A percentile compares a stretch with the other conserved stretches of the same genome.
phyloP scores from a whole-genome alignment of 1,139 yeast genomes.

The Scheffersomyces quercinus region DNA sequence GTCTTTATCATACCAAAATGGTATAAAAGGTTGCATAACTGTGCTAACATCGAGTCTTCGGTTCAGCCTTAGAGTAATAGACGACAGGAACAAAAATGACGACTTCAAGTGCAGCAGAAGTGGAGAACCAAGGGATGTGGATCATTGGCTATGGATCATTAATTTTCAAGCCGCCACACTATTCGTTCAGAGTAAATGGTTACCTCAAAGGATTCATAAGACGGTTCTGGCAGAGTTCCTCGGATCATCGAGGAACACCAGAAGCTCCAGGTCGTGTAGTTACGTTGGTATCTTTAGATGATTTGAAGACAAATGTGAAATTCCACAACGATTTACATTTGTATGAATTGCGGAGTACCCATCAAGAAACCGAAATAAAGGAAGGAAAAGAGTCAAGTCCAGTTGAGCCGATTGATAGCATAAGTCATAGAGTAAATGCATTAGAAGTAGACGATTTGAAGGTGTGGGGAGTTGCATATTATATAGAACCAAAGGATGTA shows the following conservation, averaged over 20 bases:
- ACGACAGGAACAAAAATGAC: too few relatives aligned
- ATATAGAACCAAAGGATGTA: conserved; percentile 68
- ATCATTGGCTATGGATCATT: conserved; percentile 90
- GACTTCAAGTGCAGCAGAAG: too few relatives aligned
- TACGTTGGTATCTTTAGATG: conserved; percentile 64
- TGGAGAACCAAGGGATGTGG: conserved; percentile 54
- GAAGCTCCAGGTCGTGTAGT: conserved; percentile 85
- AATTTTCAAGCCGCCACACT: conserved; percentile 82
- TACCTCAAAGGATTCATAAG: conserved; percentile 73
- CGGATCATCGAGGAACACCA: conserved; percentile 90
- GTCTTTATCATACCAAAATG: too few relatives aligned
- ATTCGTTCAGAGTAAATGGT: conserved; percentile 65
- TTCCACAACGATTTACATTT: conserved; percentile 48
- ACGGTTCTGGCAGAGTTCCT: conserved; percentile 88
- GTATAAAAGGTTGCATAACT: too few relatives aligned
- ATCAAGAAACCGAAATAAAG: conserved; percentile 12
- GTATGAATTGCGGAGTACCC: conserved; percentile 32
- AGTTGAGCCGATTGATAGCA: conserved; percentile 5
- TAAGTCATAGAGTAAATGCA: conserved; percentile 14
- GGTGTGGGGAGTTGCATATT: conserved; percentile 84
- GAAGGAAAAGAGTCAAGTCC: conserved; percentile 1
- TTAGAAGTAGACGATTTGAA: conserved; percentile 47
- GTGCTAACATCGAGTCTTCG: too few relatives aligned
- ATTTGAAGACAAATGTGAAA: conserved; percentile 42
- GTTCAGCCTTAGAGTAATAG: too few relatives aligned